Evolutionary conservation across 148 eudicot genomes (phyloP).

Genomic region (Diospyros lotus): DNA sequence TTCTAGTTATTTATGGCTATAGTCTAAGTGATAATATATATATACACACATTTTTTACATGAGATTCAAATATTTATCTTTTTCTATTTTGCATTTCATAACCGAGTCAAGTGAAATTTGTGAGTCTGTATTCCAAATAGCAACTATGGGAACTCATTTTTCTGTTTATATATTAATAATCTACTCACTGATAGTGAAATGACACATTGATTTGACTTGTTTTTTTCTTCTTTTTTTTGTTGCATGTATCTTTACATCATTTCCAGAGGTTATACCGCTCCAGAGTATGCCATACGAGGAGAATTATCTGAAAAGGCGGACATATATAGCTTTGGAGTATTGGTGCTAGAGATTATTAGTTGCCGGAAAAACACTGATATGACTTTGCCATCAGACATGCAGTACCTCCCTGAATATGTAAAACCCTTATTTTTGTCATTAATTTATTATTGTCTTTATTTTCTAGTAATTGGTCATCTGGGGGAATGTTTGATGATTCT

Average conservation of each 20-base stretch:
- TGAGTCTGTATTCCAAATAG: too few species aligned
- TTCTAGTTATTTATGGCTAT: too few species aligned
- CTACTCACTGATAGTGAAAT: too few species aligned
- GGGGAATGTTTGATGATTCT: background rate
- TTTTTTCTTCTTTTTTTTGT: too few species aligned
- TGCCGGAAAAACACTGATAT: slow-evolving; percentile 45
- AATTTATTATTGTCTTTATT: background rate
- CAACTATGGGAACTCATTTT: too few species aligned
- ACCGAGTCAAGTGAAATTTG: too few species aligned
- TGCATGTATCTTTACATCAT: background rate
- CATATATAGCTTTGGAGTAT: slow-evolving; percentile 46
- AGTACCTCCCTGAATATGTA: slow-evolving; percentile 55
- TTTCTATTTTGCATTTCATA: too few species aligned
- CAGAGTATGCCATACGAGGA: slow-evolving; percentile 48
- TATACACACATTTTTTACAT: too few species aligned
- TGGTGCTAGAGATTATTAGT: slow-evolving; percentile 42
- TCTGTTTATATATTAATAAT: too few species aligned
- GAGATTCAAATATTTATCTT: too few species aligned
- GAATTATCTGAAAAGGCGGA: slow-evolving; percentile 50
- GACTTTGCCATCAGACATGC: slow-evolving; percentile 36
- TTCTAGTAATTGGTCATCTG: background rate
- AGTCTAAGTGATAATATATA: too few species aligned
- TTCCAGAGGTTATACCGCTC: slow-evolving; percentile 49
- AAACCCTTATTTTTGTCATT: background rate
- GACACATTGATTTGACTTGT: too few species aligned